Evolutionary conservation across 176 grass and related monocot genomes (phyloP).

Genomic region (Zizania latifolia): DNA sequence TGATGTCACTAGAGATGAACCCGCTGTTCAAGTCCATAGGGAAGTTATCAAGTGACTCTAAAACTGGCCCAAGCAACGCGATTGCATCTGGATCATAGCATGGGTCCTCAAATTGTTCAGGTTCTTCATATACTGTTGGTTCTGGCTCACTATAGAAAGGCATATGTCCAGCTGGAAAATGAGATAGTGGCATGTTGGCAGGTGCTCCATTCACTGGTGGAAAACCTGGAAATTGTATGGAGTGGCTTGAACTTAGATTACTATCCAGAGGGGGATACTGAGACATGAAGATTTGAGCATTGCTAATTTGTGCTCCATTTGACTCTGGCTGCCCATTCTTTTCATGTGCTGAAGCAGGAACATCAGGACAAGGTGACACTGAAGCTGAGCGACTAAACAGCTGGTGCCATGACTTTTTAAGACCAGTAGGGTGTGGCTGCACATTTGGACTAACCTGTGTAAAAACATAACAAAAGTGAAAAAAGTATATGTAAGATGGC

Average conservation of each 20-base stretch:
- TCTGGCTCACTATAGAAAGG: conserved; percentile 39
- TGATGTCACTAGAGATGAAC: conserved; percentile 40
- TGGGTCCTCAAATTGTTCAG: conserved; percentile 80
- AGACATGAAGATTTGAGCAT: conserved; percentile 38
- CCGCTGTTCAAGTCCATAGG: conserved; percentile 43
- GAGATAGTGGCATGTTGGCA: conserved; percentile 18
- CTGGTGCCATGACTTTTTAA: conserved; percentile 86
- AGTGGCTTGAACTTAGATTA: conserved; percentile 31
- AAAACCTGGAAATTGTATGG: conserved; percentile 44
- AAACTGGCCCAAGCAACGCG: conserved; percentile 77
- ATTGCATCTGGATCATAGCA: conserved; percentile 76
- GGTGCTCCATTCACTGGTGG: conserved; percentile 28
- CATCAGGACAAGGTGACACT: conserved; percentile 60
- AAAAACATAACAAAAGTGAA: conserved; percentile 33
- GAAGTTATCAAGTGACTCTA: conserved; percentile 61
- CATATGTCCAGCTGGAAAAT: conserved; percentile 44
- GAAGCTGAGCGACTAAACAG: conserved; percentile 62
- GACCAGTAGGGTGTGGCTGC: conserved; percentile 40
- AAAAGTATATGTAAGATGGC: conserved; percentile 9
- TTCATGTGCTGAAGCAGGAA: conserved; percentile 21
- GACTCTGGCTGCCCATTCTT: conserved; percentile 37
- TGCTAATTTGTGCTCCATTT: conserved; percentile 36
- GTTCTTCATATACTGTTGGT: conserved; percentile 47
- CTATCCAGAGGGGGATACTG: conserved; percentile 47
- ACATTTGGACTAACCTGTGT: conserved; percentile 60